Evolutionary conservation across 1,284 basidiomycete species (phyloP).

Genomic region (Sphaerobolus stellatus): DNA sequence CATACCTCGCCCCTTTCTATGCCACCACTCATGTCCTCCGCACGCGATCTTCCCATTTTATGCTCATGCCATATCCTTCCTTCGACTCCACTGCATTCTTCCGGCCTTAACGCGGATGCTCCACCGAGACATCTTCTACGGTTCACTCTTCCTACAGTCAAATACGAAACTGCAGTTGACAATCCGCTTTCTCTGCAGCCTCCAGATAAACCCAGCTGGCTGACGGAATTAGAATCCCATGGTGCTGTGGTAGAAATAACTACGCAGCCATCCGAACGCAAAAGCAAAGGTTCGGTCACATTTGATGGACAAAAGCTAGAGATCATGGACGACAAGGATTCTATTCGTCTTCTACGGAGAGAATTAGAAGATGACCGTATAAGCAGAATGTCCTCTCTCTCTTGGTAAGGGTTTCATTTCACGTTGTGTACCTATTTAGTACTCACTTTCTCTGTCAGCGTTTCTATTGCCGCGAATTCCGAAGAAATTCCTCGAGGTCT

Average conservation of each 20-base stretch:
- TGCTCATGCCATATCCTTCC: conserved; percentile 55
- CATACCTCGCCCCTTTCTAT: not conserved
- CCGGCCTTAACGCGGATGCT: conserved; percentile 56
- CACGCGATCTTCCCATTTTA: conserved; percentile 40
- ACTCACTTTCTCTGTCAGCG: conserved; percentile 15
- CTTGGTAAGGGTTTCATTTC: conserved; percentile 46
- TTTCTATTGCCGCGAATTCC: conserved; percentile 42
- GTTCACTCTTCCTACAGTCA: conserved; percentile 78
- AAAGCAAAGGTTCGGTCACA: conserved; percentile 32
- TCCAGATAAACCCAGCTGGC: conserved; percentile 72
- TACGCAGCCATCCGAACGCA: conserved; percentile 44
- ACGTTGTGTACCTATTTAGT: conserved; percentile 20
- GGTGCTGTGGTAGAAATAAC: conserved; percentile 64
- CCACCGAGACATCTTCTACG: conserved; percentile 73
- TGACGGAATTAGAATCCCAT: conserved; percentile 64
- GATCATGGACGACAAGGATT: conserved; percentile 75
- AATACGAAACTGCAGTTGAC: conserved; percentile 69
- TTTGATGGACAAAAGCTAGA: conserved; percentile 56
- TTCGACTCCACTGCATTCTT: conserved; percentile 76
- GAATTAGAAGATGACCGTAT: conserved; percentile 69
- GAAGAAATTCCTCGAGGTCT: conserved; percentile 62
- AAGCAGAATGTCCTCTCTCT: conserved; percentile 52
- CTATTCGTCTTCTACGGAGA: conserved; percentile 49
- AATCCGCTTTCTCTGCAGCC: conserved; percentile 83
- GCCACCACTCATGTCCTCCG: conserved; percentile 10